phyloP scores from a whole-genome alignment of 2,329 filamentous ascomycete species.

The Cercospora beticola region DNA sequence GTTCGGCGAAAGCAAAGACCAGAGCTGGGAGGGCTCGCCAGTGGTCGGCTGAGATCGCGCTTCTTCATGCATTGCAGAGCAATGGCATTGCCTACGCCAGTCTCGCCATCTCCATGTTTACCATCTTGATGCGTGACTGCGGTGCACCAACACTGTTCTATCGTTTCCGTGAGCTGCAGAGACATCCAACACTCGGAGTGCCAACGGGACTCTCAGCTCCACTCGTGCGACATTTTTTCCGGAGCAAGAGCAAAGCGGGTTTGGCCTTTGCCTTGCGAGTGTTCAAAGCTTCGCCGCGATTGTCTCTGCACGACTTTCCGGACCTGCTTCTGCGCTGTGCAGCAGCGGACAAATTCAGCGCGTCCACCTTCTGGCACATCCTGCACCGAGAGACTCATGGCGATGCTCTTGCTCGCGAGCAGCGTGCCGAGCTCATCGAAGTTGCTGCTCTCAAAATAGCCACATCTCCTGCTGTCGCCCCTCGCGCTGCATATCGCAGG shows the following conservation, averaged over 20 bases:
- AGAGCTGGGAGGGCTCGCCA: not conserved
- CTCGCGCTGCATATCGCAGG: slow-evolving; percentile 47
- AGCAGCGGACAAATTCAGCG: not conserved
- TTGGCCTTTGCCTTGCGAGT: slow-evolving; percentile 1
- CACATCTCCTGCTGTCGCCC: slow-evolving; percentile 38
- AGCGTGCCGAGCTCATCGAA: slow-evolving; percentile 44
- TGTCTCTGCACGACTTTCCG: slow-evolving; percentile 3
- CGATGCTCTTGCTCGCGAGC: slow-evolving; percentile 1
- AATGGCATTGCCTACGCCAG: slow-evolving; percentile 1
- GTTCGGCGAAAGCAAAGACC: not conserved
- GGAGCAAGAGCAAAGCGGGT: not conserved
- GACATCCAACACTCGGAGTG: slow-evolving; percentile 5
- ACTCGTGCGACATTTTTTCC: slow-evolving; percentile 9
- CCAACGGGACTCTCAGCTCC: not conserved
- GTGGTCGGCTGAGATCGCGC: not conserved
- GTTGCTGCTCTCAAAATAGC: slow-evolving; percentile 48
- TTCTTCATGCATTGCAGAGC: slow-evolving; percentile 14
- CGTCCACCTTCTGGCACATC: slow-evolving; percentile 26
- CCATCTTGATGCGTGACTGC: not conserved
- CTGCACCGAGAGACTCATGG: slow-evolving; percentile 23
- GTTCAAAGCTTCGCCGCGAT: not conserved
- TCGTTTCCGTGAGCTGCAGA: slow-evolving; percentile 8
- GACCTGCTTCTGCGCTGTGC: slow-evolving; percentile 6
- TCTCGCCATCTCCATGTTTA: slow-evolving; percentile 1
- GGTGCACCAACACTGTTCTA: slow-evolving; percentile 1